phyloP scores from a whole-genome alignment of 2,329 filamentous ascomycete species.

The Penicillium sp. region DNA sequence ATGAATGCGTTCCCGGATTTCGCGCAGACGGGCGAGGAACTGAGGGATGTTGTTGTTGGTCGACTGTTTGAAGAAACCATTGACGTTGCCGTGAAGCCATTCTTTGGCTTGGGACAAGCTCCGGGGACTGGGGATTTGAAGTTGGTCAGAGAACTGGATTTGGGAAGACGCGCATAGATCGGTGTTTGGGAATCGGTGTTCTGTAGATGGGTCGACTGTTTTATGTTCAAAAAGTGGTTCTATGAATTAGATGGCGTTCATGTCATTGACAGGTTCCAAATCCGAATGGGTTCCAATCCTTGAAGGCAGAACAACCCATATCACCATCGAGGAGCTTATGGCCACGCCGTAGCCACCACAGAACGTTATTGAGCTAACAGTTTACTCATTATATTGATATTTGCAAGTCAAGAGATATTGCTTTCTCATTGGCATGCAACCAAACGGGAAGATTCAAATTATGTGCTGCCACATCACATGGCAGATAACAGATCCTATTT shows the following conservation, averaged over 20 bases:
- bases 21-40: constrained; percentile 76
- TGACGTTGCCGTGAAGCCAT: constrained; percentile 62
- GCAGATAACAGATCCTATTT: no score
- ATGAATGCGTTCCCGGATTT: constrained; percentile 97
- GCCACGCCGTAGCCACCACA: no score
- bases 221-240: neutral
- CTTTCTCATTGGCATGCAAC: no score
- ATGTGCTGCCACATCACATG: no score
- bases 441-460: no score
- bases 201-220: constrained; percentile 1
- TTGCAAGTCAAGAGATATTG: no score
- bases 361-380: no score
- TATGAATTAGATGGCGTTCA: neutral
- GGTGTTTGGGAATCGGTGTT: constrained; percentile 2
- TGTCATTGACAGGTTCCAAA: no score
- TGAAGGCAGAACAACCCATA: no score
- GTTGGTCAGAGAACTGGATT: constrained; percentile 42
- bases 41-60: constrained; percentile 65
- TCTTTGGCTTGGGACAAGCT: constrained; percentile 54
- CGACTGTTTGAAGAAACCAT: constrained; percentile 76
- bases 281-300: no score
- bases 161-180: constrained; percentile 32
- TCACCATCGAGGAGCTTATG: no score
- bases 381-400: no score
- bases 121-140: constrained; percentile 33